These are phyloP conservation scores for Rhizopus microsporus DNA, from an alignment of 371 early-diverging fungal genomes.

Conservation along the genomic window DNA sequence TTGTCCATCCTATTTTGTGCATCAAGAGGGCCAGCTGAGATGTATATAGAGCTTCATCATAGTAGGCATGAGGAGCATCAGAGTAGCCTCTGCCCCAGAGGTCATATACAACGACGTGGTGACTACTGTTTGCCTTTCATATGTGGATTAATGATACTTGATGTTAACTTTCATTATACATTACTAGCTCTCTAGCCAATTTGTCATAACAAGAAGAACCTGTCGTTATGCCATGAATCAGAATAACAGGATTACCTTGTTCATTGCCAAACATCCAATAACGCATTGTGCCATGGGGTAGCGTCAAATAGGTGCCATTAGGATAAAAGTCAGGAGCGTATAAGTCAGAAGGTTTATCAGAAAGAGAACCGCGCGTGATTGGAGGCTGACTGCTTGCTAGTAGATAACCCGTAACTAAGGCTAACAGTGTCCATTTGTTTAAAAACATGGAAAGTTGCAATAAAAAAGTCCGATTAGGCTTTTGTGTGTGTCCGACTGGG, in stretches of 20 bases:
- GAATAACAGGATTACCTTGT: constrained; percentile 50
- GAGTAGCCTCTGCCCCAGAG: constrained; percentile 60
- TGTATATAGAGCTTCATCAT: constrained; percentile 50
- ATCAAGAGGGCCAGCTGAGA: constrained; percentile 51
- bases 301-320: constrained; percentile 33
- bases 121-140: constrained; percentile 42
- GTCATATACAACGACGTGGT: constrained; percentile 54
- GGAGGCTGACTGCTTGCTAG: not conserved
- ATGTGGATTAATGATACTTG: not conserved
- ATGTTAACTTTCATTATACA: not conserved
- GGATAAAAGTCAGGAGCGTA: constrained; percentile 44
- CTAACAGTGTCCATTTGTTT: constrained; percentile 5
- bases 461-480: too few relatives aligned
- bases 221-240: constrained; percentile 59
- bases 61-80: constrained; percentile 46
- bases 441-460: not conserved
- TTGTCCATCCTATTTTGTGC: constrained; percentile 58
- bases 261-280: constrained; percentile 57
- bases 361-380: constrained; percentile 32
- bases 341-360: constrained; percentile 23
- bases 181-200: constrained; percentile 34
- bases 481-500: not conserved
- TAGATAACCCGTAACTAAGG: not conserved
- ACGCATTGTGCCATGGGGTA: constrained; percentile 54
- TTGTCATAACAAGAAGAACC: constrained; percentile 34